Base-by-base conservation (phyloP, 1,139 yeast species). In the Kodamaea anthophila region DNA sequence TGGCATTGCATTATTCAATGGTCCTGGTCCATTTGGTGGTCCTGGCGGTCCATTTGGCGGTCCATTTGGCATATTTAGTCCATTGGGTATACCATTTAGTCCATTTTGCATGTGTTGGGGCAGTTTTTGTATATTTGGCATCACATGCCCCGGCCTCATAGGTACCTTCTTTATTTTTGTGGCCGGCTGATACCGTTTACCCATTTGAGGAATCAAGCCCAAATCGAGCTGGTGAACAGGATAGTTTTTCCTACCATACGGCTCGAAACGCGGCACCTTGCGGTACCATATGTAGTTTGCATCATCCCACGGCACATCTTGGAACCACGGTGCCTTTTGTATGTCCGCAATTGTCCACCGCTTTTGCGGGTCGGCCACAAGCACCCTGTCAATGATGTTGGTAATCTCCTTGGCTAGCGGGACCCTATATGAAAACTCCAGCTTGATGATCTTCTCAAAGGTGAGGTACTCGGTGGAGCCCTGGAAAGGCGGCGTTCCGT, bases 401-500 rank as follows among this genome's bases (percentile, higher is more conserved):
- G 84, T 64, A 1, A 85, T 74, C 4, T 56, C 64, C 0, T 55
- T 49, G 2, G 85, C 70, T 38, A 75, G 59, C 5, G 95, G 94
- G 0, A 88, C 84, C 12, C 87, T 79, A 47, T 83, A 87, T 3
- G 85, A 73, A 55, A 77, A 93, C 40, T 88, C 93, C 20, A 81
- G 71, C 47, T 78, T 79, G 45, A 86, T 82, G 43, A 93, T 87
- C 51, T 88, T 87, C 49, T 93, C 97, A 55, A 93, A 93, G 0
- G 96, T 91, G 35, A 85, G 66, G 49, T 87, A 93, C 55, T 93
- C 98, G 32, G 94, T 91, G n/a, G 82, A 65, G 0, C 95, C 98
- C 50, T 88, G 91, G 60, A 93, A 93, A 8, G 99, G 98, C 1
- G 98, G 98, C 32, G 73, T 72, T 1, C 98, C 98, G 13, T 94